phyloP scores from a whole-genome alignment of 164 flowering plant species.

The Tetrastigma voinierianum region DNA sequence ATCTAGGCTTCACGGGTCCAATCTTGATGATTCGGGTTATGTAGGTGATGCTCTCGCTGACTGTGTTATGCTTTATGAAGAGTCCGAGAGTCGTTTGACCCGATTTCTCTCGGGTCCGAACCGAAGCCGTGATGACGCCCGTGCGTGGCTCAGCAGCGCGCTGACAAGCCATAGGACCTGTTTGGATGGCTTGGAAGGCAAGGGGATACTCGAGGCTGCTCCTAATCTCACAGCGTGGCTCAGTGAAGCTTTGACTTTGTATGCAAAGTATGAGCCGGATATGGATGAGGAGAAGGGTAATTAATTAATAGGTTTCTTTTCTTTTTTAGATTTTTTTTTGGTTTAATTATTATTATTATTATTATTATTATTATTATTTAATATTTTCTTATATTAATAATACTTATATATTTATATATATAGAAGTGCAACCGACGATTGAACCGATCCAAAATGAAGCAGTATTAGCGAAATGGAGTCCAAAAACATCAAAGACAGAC shows the following conservation, averaged over 20 bases:
- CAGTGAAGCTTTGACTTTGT: conserved; percentile 38
- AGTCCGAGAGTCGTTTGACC: conserved; percentile 32
- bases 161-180: conserved; percentile 52
- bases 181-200: conserved; percentile 51
- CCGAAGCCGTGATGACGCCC: conserved; percentile 32
- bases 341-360: background rate
- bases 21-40: background rate
- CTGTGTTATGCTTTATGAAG: conserved; percentile 51
- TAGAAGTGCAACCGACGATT: conserved; percentile 4
- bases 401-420: too few species aligned
- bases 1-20: background rate
- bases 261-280: conserved; percentile 3
- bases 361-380: too few species aligned
- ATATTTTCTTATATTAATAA: background rate
- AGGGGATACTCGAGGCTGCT: conserved; percentile 11
- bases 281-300: conserved; percentile 8
- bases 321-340: background rate
- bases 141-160: conserved; percentile 52
- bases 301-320: too few species aligned
- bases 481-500: conserved; percentile 42
- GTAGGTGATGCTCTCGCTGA: conserved; percentile 29
- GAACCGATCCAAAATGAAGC: conserved; percentile 11
- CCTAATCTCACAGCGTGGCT: conserved; percentile 39
- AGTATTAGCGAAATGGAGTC: conserved; percentile 46
- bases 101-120: conserved; percentile 13